Evolutionary conservation across 306 rosid species (phyloP).

Genomic region (Canavalia gladiata): DNA sequence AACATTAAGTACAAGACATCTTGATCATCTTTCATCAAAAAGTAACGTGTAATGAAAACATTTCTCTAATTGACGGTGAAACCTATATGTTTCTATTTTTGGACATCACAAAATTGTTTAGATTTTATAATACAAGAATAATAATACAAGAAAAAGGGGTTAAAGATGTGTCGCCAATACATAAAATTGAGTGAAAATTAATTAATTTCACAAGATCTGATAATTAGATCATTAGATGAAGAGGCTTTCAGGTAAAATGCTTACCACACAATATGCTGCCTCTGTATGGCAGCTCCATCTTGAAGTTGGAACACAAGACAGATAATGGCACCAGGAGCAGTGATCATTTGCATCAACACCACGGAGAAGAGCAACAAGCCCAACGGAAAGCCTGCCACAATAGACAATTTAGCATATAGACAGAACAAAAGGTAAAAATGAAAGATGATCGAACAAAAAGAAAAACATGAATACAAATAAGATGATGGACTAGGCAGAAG

Average conservation of each 20-base stretch:
- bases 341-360: conserved; percentile 85
- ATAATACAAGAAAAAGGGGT: not conserved
- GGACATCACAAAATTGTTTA: too few species aligned
- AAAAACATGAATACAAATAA: conserved; percentile 17
- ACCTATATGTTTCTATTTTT: not conserved
- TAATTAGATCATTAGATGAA: conserved; percentile 29
- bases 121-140: not conserved
- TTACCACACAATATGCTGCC: conserved; percentile 80
- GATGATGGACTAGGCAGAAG: conserved; percentile 4
- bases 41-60: not conserved
- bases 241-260: conserved; percentile 38
- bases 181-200: not conserved
- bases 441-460: not conserved
- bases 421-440: not conserved
- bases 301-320: conserved; percentile 96
- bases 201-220: conserved; percentile 22
- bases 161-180: not conserved
- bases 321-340: conserved; percentile 98
- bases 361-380: conserved; percentile 76
- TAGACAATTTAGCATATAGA: conserved; percentile 28
- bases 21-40: not conserved
- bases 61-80: not conserved
- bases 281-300: conserved; percentile 90
- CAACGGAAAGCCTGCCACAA: conserved; percentile 73
- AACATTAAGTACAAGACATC: not conserved